Evolutionary conservation across 1,139 yeast species (phyloP).

Genomic region (Debaryomyces robertsiae): DNA sequence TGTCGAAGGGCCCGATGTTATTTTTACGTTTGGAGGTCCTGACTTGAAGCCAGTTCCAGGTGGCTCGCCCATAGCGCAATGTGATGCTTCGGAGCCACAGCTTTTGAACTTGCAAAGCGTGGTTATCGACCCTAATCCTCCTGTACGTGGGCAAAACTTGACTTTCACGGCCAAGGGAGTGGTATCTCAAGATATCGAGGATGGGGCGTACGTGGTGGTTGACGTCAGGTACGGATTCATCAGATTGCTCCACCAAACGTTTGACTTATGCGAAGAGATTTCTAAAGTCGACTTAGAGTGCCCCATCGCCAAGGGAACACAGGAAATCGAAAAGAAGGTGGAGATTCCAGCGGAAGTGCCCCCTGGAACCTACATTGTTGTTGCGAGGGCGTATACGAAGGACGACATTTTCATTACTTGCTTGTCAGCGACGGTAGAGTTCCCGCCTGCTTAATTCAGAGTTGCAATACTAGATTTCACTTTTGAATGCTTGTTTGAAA

Average conservation of each 20-base stretch:
- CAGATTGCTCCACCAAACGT: conserved; percentile 79
- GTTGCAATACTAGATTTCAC: too few relatives aligned
- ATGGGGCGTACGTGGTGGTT: conserved; percentile 90
- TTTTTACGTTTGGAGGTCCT: conserved; percentile 11
- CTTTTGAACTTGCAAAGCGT: conserved; percentile 62
- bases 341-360: conserved; percentile 93
- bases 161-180: conserved; percentile 76
- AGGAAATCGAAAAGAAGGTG: conserved; percentile 66
- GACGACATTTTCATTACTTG: conserved; percentile 85
- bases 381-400: conserved; percentile 85
- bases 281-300: conserved; percentile 80
- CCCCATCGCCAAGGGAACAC: conserved; percentile 73
- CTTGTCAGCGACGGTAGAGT: conserved; percentile 74
- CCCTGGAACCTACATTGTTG: conserved; percentile 85
- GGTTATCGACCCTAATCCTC: conserved; percentile 80
- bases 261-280: conserved; percentile 87
- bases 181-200: conserved; percentile 57
- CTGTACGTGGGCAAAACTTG: conserved; percentile 75
- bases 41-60: conserved; percentile 81
- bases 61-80: conserved; percentile 76
- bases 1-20: conserved; percentile 9
- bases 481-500: too few relatives aligned
- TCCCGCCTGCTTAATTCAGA: conserved; percentile 34
- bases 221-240: conserved; percentile 93
- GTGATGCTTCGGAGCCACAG: conserved; percentile 69